A percentile compares a stretch with the other conserved stretches of the same genome.
phyloP scores from a whole-genome alignment of 1,139 yeast genomes.

The Kodamaea alishanica region DNA sequence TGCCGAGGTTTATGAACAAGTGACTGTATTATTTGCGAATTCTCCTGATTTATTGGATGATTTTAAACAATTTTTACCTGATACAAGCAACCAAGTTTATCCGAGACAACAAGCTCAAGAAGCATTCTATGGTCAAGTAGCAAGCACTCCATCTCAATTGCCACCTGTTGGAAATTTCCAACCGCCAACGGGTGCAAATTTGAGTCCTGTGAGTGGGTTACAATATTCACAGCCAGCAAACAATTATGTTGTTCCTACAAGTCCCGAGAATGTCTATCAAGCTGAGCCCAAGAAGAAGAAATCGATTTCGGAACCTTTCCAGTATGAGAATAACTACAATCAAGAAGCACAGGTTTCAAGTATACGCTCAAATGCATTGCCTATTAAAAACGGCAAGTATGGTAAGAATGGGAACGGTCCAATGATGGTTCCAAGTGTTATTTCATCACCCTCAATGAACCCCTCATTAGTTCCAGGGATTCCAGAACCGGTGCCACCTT shows the following conservation, averaged over 20 bases:
- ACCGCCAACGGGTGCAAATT: constrained; percentile 55
- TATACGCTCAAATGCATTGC: constrained; percentile 41
- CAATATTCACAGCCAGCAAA: constrained; percentile 5
- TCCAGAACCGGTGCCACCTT: constrained; percentile 81
- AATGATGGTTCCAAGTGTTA: background rate
- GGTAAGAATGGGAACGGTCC: no score
- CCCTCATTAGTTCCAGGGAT: constrained; percentile 82
- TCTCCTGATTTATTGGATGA: constrained; percentile 95
- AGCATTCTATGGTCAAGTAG: constrained; percentile 16
- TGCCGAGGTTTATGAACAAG: constrained; percentile 91
- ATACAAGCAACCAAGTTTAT: constrained; percentile 52
- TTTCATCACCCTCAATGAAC: constrained; percentile 25
- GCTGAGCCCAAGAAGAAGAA: constrained; percentile 25
- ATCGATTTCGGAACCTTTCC: constrained; percentile 28
- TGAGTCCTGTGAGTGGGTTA: constrained; percentile 23
- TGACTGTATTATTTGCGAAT: constrained; percentile 79
- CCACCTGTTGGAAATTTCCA: constrained; percentile 98
- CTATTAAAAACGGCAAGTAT: constrained; percentile 1
- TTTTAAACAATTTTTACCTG: constrained; percentile 93
- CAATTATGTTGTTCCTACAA: constrained; percentile 13
- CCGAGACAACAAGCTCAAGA: constrained; percentile 19
- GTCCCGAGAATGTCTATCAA: constrained; percentile 8
- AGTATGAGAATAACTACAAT: constrained; percentile 33
- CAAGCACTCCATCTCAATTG: constrained; percentile 49
- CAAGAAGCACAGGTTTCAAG: constrained; percentile 56